A percentile compares a stretch with the other conserved stretches of the same genome.
Conservation (phyloP, 257 asterid genomes). For the Hygrophila difformis region DNA sequence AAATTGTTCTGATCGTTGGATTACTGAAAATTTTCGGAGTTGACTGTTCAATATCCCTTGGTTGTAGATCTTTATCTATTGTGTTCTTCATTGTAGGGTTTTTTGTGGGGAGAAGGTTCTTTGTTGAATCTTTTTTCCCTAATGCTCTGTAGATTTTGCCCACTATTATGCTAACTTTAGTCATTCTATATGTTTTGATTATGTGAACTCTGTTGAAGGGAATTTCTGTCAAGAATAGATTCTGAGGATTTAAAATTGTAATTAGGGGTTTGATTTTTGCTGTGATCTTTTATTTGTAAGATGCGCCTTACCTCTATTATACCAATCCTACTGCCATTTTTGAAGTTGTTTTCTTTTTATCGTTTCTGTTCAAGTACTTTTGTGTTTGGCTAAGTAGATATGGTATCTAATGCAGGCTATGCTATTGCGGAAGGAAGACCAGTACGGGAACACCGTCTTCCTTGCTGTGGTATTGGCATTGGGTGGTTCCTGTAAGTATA, state of each 20-base stretch:
- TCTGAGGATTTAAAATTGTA: too few relatives aligned
- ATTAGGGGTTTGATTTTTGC: too few relatives aligned
- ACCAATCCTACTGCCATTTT: not conserved
- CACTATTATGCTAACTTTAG: too few relatives aligned
- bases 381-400: not conserved
- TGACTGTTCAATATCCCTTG: not conserved
- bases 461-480: slow-evolving; percentile 73
- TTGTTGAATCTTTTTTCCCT: slow-evolving; percentile 5
- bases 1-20: slow-evolving; percentile 14
- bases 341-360: not conserved
- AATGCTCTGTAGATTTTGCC: too few relatives aligned
- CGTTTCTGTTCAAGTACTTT: not conserved
- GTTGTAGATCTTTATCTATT: too few relatives aligned
- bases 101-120: slow-evolving; percentile 3
- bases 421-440: slow-evolving; percentile 62
- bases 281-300: not conserved
- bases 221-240: too few relatives aligned
- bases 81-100: not conserved
- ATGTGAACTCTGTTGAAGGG: too few relatives aligned
- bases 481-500: slow-evolving; percentile 83
- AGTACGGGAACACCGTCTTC: slow-evolving; percentile 54
- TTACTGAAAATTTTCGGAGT: slow-evolving; percentile 9
- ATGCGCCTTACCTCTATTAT: too few relatives aligned
- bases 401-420: slow-evolving; percentile 38
- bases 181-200: too few relatives aligned